A percentile compares a stretch with the other conserved stretches of the same genome.
phyloP scores from a whole-genome alignment of 208 protist genomes.

The Wallacemonas collosoma region DNA sequence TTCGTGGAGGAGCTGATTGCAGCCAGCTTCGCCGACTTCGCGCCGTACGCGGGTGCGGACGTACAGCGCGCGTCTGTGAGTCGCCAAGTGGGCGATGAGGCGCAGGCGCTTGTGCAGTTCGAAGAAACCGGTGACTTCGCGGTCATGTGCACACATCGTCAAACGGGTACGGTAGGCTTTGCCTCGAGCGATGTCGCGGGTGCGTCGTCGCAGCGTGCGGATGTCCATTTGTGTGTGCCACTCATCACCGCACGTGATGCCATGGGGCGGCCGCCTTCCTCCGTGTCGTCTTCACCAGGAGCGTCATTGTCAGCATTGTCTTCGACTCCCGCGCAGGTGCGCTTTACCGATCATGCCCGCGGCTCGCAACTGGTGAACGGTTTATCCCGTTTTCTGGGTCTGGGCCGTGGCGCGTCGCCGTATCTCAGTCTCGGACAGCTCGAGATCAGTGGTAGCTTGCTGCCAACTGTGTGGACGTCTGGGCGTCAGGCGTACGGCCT shows the following conservation, averaged over 20 bases:
- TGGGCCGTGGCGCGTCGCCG: neutral
- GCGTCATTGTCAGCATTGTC: too few relatives aligned
- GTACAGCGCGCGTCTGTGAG: conserved; percentile 58
- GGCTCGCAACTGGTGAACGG: conserved; percentile 21
- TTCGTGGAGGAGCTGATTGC: conserved; percentile 78
- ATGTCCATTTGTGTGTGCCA: neutral
- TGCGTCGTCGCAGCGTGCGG: neutral
- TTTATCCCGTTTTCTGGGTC: conserved; percentile 11
- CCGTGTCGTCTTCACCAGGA: too few relatives aligned
- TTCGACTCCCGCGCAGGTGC: neutral
- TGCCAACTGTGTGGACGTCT: conserved; percentile 3
- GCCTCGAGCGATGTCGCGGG: neutral
- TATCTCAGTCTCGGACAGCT: conserved; percentile 19
- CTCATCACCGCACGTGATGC: neutral
- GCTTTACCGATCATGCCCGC: conserved; percentile 10
- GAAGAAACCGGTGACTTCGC: neutral
- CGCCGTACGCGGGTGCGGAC: conserved; percentile 81
- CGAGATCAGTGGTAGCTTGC: conserved; percentile 18
- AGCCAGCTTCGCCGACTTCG: conserved; percentile 69
- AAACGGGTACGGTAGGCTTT: neutral
- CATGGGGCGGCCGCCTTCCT: too few relatives aligned
- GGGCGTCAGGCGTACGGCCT: conserved; percentile 20
- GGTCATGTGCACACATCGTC: neutral
- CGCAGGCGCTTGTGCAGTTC: neutral
- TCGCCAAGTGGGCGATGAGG: conserved; percentile 24